Base-by-base conservation (phyloP, 1,284 basidiomycete species). In the Porogramme epimiltina region DNA sequence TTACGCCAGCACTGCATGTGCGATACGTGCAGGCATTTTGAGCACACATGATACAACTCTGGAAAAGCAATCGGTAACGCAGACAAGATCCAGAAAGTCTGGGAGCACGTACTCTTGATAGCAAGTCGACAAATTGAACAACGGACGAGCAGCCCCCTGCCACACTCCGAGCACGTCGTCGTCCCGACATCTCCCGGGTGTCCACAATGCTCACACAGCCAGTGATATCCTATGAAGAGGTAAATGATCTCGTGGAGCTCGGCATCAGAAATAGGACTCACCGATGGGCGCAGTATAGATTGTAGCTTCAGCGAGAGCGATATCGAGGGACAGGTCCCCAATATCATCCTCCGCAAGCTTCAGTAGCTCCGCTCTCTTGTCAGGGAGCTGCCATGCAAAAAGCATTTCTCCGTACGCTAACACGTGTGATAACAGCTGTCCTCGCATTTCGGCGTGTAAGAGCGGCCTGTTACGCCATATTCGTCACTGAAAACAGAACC, bases 121-220 rank as follows among this genome's bases (percentile, higher is more conserved):
- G 90, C 87, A 18, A 92, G 74, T 37, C 90, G 79, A 67, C 91
- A 93, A 28, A 91, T 78, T 0, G 86, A 80, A 64, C 91, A 93
- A 1, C 71, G 68, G 0, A 85, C 76, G 61, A 74, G 72, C 45
- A 74, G 72, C 26, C 73, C 67, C 8, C 66, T 67, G 22, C 69
- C 70, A 57, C 89, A 91, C 13, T 70, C 63, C 2, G 70, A 62
- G 65, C 87, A 91, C 11, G 39, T 34, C 3, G 55, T 47, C 1
- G 39, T 42, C 13, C 36, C 52, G 1, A 54, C 51, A 37, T 60
- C 50, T 19, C 56, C 59, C 13, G 52, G 45, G 11, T 25, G 66
- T 26, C 58, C 56, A 61, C 70, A 54, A 62, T 65, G 41, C 72
- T 70, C 6, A 62, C 65, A 63, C 60, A 55, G 28, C 62, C 65